A percentile compares a stretch with the other conserved stretches of the same genome.
Conservation (phyloP, 257 asterid genomes). For the Nicotiana benthamiana region DNA sequence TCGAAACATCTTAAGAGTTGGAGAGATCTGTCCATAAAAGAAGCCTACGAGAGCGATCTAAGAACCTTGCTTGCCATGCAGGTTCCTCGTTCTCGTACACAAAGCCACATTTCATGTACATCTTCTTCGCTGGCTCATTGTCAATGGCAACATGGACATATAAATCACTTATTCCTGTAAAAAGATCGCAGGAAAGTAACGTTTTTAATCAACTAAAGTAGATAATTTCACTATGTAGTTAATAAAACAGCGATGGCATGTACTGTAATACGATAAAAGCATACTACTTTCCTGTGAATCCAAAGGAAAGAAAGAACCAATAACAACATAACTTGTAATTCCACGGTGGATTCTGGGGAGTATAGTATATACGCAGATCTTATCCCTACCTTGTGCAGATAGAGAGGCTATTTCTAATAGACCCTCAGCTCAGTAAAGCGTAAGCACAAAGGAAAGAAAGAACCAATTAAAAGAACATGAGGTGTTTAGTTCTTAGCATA, state of each 20-base stretch:
- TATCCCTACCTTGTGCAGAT: too few relatives aligned
- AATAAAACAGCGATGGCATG: neutral
- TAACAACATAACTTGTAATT: too few relatives aligned
- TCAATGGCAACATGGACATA: conserved; percentile 91
- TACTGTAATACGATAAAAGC: neutral
- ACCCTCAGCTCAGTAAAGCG: too few relatives aligned
- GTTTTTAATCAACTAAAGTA: neutral
- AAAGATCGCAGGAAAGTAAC: too few relatives aligned
- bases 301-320: too few relatives aligned
- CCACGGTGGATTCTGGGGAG: too few relatives aligned
- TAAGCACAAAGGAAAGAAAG: too few relatives aligned
- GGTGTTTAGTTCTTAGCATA: too few relatives aligned
- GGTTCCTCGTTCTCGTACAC: conserved; percentile 79
- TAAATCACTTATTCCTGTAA: conserved; percentile 83
- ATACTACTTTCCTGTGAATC: neutral
- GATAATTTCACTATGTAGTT: neutral
- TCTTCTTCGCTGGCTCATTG: conserved; percentile 71
- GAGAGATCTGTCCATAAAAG: conserved; percentile 80
- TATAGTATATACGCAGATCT: too few relatives aligned
- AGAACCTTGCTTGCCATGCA: conserved; percentile 89
- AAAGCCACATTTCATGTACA: conserved; percentile 81
- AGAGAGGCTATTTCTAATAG: too few relatives aligned
- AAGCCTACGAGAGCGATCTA: conserved; percentile 83
- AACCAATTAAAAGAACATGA: too few relatives aligned
- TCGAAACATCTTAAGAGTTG: conserved; percentile 34